Base-by-base conservation (phyloP, 495 filamentous ascomycete genomes). In the Penicillium antarcticum region DNA sequence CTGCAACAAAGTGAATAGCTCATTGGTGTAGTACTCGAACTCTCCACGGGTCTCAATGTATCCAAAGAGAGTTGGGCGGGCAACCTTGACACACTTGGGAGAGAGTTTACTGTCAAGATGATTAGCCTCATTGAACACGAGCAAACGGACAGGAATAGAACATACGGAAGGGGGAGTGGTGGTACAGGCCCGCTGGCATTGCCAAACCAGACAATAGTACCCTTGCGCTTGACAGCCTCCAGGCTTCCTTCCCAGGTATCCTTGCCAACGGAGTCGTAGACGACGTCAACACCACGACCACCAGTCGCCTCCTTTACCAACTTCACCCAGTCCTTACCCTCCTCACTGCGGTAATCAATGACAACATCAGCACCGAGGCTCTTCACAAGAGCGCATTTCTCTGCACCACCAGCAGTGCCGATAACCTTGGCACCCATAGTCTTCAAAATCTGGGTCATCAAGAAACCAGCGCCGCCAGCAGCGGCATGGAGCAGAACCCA, bases 401-500 rank as follows among this genome's bases (percentile, higher is more conserved):
- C 88, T 8, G 67, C 55, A 21, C 84, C 87, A 8, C 83, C 84
- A 1, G 88, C 91, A 9, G 91, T 95, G 5, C 87, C 94, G 61
- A 98, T 96, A 9, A 86, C 83, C 50, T 78, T 80, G 17, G 89
- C 92, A 1, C 91, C 92, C 21, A 91, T 78, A 1, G 75, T 71
- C 42, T 77, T 76, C 18, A 97, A 67, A 37, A 97, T 69, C 71
- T 95, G 91, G 19, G 81, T 85, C 47, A 97, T 74, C 70, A 86
- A 82, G 36, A 85, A 74, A 0, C 92, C 94, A 1, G 91, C 88
- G 4, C 94, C 94, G 36, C 94, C 94, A 8, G 92, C 91, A 0
- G 94, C 94, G 0, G 94, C 92, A 56, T 95, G 90, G 29, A 97
- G 80, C 1, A 98, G 81, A 7, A 94, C 79, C 84, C 86, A 95